Percentiles rank a stretch among this genome's conserved stretches.
These are phyloP conservation scores for Drechslerella dactyloides DNA, from an alignment of 2,329 filamentous ascomycete genomes.

Conservation along the genomic window DNA sequence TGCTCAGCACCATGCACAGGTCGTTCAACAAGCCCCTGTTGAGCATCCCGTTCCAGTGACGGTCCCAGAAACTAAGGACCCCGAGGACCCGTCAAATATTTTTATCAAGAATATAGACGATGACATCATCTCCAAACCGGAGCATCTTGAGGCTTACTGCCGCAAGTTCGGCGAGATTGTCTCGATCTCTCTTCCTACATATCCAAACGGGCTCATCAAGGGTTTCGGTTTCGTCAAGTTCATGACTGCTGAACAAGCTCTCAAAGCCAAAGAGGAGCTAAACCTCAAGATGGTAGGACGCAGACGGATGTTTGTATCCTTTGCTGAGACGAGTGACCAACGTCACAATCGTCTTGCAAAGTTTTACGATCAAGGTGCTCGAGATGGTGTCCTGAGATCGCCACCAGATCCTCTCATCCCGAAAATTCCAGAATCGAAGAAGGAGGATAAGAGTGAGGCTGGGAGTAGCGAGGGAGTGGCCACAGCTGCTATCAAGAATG, in stretches of 20 bases:
- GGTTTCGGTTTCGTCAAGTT: conserved; percentile 97
- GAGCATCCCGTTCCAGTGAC: conserved; percentile 21
- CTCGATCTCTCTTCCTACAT: conserved; percentile 89
- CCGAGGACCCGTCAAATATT: conserved; percentile 69
- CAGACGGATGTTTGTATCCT: conserved; percentile 55
- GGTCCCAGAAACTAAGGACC: conserved; percentile 54
- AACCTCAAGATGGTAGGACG: conserved; percentile 68
- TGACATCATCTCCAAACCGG: conserved; percentile 89
- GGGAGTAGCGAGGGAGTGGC: background rate
- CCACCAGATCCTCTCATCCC: conserved; percentile 3
- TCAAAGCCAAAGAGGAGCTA: conserved; percentile 84
- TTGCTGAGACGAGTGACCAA: conserved; percentile 54
- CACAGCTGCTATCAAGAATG: background rate
- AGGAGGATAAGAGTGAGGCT: background rate
- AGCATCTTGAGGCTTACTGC: conserved; percentile 91
- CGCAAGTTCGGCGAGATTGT: conserved; percentile 90
- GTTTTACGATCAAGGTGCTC: conserved; percentile 41
- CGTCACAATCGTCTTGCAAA: conserved; percentile 53
- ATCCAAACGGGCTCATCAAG: conserved; percentile 87
- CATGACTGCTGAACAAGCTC: conserved; percentile 84
- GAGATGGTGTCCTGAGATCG: conserved; percentile 1
- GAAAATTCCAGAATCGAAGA: conserved; percentile 1
- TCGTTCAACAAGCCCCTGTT: conserved; percentile 1
- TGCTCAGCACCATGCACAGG: conserved; percentile 13
- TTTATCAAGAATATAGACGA: conserved; percentile 99